phyloP scores from a whole-genome alignment of 345 rosid genomes.

The Acer yangbiense region DNA sequence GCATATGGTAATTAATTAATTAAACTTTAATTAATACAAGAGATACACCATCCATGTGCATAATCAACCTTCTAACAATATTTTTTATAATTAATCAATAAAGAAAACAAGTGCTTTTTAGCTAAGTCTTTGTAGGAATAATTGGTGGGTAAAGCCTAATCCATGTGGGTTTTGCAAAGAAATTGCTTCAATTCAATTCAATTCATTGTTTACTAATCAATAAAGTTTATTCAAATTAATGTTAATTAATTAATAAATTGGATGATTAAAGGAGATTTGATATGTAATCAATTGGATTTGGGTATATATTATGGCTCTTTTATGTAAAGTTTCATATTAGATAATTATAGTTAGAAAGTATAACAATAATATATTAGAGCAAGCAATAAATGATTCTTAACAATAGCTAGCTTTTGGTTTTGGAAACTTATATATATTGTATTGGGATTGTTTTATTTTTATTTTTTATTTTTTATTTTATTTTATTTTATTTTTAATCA shows the following conservation, averaged over 20 bases:
- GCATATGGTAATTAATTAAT: not conserved
- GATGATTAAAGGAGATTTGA: not conserved
- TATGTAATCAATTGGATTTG: constrained; percentile 23
- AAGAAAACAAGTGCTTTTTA: constrained; percentile 23
- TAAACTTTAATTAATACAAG: constrained; percentile 23
- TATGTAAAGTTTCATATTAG: constrained; percentile 7
- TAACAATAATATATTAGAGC: not conserved
- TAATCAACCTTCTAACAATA: constrained; percentile 15
- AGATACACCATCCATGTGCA: constrained; percentile 47
- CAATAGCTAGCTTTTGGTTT: constrained; percentile 9
- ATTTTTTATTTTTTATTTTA: too few relatives aligned
- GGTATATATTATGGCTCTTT: constrained; percentile 8
- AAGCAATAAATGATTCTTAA: constrained; percentile 18
- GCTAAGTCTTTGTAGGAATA: constrained; percentile 30
- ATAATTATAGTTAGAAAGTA: not conserved
- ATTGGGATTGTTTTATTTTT: not conserved
- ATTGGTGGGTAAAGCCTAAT: constrained; percentile 33
- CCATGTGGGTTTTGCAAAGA: constrained; percentile 28
- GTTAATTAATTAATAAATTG: constrained; percentile 1
- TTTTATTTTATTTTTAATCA: too few relatives aligned
- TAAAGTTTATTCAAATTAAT: constrained; percentile 19
- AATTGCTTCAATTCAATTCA: constrained; percentile 8
- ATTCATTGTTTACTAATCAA: constrained; percentile 8
- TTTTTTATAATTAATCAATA: not conserved
- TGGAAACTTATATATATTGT: not conserved